Evolutionary conservation across 176 grass and related monocot species (phyloP), one percentile per base, ranked within the genome.

Genomic region (Eleusine indica): DNA sequence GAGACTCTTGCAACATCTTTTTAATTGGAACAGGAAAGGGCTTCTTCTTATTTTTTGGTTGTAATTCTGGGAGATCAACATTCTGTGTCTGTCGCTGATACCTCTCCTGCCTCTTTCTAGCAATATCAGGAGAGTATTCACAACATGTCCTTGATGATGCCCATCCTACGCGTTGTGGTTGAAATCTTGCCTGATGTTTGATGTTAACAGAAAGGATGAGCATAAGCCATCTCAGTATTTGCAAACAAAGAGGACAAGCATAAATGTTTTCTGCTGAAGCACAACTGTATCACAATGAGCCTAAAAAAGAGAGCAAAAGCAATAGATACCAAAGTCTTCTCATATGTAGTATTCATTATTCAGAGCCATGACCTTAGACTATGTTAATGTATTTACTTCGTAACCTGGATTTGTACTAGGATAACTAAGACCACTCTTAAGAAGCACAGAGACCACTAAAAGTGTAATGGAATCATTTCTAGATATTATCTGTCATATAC

Each of bases 11-110:
- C 58, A 91, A 21, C 87, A 98, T 80, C 80, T 93, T 95, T 56
- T 93, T 85, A 83, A 98, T 74, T 16, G 93, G 96, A 47, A 95
- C 75, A 6, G 89, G 71, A 76, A 82, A 98, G 0, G 93, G 93
- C 71, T 98, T 98, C 87, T 92, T 98, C 75, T 98, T 98, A n/a
- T 86, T 88, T 77, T 90, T 95, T 49, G 93, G 91, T 25, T 85
- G 91, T 80, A 92, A 58, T 74, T 86, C 53, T 68, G 89, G 96
- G 66, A 98, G 87, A 87, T 98, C 96, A 76, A 95, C 70, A 82
- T 98, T 95, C 85, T 98, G 96, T 14, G 48, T 72, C 41, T 74
- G 84, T 78, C 3, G 40, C 43, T 83, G 68, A 79, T 73, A 79
- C 12, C 76, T 79, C 29, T 68, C 79, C 42, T 74, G 61, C 42